Conservation (phyloP, 139 green algal genomes). For the Micractinium sp. region DNA sequence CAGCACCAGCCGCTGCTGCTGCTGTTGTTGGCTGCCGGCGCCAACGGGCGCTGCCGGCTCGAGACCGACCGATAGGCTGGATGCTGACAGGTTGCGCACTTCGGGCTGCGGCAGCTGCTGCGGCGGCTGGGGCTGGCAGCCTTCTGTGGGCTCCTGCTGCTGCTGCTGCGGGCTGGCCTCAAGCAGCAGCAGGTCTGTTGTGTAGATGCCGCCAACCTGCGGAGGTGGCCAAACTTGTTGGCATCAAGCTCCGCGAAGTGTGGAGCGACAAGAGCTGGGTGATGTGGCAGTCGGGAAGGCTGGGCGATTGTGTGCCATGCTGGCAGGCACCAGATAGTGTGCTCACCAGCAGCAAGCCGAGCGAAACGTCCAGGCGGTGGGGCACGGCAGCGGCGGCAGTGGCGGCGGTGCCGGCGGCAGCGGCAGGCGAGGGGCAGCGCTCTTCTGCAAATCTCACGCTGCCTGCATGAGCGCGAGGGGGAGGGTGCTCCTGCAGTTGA, state of each 20-base stretch:
- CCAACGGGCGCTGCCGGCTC: background rate
- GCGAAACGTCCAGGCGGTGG: background rate
- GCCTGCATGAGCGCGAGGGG: background rate
- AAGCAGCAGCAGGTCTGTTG: background rate
- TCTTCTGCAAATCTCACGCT: slow-evolving; percentile 27
- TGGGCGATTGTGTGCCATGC: too few relatives aligned
- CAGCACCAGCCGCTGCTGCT: slow-evolving; percentile 14
- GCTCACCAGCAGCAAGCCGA: slow-evolving; percentile 2
- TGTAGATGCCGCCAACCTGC: slow-evolving; percentile 11
- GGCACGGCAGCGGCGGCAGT: background rate
- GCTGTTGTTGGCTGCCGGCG: background rate
- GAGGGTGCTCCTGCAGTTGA: too few relatives aligned
- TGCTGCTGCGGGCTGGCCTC: background rate
- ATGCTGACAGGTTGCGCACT: background rate
- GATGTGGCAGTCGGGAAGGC: too few relatives aligned
- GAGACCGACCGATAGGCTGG: slow-evolving; percentile 6
- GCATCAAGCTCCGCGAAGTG: background rate
- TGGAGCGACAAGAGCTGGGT: background rate
- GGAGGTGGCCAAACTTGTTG: background rate
- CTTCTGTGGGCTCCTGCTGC: background rate
- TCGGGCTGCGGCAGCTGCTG: background rate
- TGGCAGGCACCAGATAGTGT: too few relatives aligned
- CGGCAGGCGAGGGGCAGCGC: background rate
- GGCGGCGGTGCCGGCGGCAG: background rate
- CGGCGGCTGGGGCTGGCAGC: background rate